These are phyloP conservation scores for Mortierella sp. DNA, from an alignment of 371 early-diverging fungal species.

Conservation along the genomic window DNA sequence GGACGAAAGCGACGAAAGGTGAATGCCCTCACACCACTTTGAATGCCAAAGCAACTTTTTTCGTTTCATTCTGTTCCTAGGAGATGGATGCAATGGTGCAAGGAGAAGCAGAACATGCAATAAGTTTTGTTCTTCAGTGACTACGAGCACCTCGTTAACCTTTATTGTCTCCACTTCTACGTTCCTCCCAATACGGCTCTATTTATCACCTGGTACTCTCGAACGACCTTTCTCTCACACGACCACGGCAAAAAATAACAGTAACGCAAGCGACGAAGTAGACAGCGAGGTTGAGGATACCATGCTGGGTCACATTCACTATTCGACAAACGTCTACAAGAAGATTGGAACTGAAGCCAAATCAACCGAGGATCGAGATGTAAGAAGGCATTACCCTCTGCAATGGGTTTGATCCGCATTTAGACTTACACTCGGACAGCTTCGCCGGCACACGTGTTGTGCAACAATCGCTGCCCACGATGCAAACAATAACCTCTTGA, in stretches of 20 bases:
- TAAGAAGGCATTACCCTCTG: not conserved
- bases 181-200: not conserved
- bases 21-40: not conserved
- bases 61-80: not conserved
- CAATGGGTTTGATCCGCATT: not conserved
- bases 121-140: not conserved
- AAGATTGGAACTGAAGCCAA: conserved; percentile 21
- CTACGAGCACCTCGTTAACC: not conserved
- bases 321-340: conserved; percentile 47
- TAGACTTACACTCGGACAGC: not conserved
- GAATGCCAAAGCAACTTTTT: not conserved
- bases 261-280: conserved; percentile 28
- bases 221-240: not conserved
- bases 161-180: not conserved
- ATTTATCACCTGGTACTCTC: not conserved
- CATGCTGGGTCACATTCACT: conserved; percentile 44
- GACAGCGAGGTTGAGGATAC: conserved; percentile 56
- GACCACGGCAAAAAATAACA: not conserved
- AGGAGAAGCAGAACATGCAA: not conserved
- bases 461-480: not conserved
- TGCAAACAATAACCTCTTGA: not conserved
- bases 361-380: not conserved
- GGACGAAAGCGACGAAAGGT: conserved; percentile 41
- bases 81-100: not conserved
- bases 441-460: not conserved